phyloP scores from a whole-genome alignment of 495 filamentous ascomycete genomes.

The Pseudevernia furfuracea region DNA sequence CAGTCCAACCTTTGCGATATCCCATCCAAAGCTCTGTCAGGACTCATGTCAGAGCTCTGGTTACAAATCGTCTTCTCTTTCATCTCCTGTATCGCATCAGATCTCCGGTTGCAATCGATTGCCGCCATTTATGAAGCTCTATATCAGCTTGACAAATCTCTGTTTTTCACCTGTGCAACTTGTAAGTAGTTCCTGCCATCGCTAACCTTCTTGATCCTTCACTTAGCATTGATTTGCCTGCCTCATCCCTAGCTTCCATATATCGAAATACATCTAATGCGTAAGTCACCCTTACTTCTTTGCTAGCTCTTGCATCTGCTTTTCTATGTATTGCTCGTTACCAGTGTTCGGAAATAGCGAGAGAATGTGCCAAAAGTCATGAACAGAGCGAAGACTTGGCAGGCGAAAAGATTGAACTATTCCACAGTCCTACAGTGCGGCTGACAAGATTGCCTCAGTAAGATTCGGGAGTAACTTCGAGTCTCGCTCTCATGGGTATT shows the following conservation, averaged over 20 bases:
- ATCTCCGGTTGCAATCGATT: not conserved
- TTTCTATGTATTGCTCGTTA: not conserved
- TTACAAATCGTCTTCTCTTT: not conserved
- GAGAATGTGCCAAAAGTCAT: too few relatives aligned
- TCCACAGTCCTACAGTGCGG: too few relatives aligned
- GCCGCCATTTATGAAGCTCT: not conserved
- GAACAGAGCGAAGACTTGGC: too few relatives aligned
- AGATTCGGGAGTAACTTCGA: too few relatives aligned
- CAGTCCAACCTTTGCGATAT: not conserved
- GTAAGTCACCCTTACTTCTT: not conserved
- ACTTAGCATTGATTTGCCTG: not conserved
- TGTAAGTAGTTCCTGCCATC: too few relatives aligned
- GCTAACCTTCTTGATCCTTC: not conserved
- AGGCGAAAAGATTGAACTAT: too few relatives aligned
- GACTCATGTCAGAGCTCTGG: too few relatives aligned
- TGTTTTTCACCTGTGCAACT: not conserved
- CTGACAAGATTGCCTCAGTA: too few relatives aligned
- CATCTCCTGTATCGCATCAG: not conserved
- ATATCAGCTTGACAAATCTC: not conserved
- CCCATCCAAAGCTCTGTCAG: not conserved
- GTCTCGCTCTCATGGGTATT: too few relatives aligned
- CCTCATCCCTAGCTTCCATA: not conserved
- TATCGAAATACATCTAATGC: not conserved
- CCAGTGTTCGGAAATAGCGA: not conserved
- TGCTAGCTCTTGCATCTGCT: not conserved